phyloP scores from a whole-genome alignment of 768 basidiomycete genomes.

The Mycena albidolilacea region DNA sequence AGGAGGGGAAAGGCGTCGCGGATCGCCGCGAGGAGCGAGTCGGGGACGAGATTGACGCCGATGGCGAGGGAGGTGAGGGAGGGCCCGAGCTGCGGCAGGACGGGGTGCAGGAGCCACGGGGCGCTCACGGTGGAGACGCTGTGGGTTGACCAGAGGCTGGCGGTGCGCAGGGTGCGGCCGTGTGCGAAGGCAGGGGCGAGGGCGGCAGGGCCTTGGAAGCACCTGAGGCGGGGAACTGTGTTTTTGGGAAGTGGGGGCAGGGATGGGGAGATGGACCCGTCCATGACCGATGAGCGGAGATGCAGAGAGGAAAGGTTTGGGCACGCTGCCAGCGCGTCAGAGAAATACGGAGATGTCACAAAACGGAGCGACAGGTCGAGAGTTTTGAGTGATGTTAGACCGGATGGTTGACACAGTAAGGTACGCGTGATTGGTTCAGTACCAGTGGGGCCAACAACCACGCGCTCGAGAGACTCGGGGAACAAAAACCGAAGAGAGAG shows the following conservation, averaged over 20 bases:
- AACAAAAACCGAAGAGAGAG: slow-evolving; percentile 37
- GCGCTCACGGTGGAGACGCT: slow-evolving; percentile 34
- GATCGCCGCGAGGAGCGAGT: slow-evolving; percentile 36
- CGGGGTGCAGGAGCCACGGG: slow-evolving; percentile 29
- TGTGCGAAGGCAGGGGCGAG: slow-evolving; percentile 35
- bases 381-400: slow-evolving; percentile 28
- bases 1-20: slow-evolving; percentile 34
- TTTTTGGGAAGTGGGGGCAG: slow-evolving; percentile 24
- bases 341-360: slow-evolving; percentile 35
- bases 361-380: slow-evolving; percentile 40
- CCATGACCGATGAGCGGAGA: slow-evolving; percentile 36
- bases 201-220: slow-evolving; percentile 41
- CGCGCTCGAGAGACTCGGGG: slow-evolving; percentile 27
- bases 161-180: slow-evolving; percentile 31
- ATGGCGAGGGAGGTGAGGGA: slow-evolving; percentile 31
- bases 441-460: slow-evolving; percentile 40
- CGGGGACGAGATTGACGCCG: slow-evolving; percentile 38
- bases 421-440: slow-evolving; percentile 37
- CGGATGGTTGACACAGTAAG: slow-evolving; percentile 10
- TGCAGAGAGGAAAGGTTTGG: slow-evolving; percentile 38
- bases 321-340: slow-evolving; percentile 35
- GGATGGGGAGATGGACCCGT: slow-evolving; percentile 19
- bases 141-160: slow-evolving; percentile 43
- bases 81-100: slow-evolving; percentile 32
- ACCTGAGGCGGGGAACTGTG: slow-evolving; percentile 33